A percentile compares a stretch with the other conserved stretches of the same genome.
These are phyloP conservation scores for Xylaria sp. DNA, from an alignment of 2,329 filamentous ascomycete species.

Conservation along the genomic window DNA sequence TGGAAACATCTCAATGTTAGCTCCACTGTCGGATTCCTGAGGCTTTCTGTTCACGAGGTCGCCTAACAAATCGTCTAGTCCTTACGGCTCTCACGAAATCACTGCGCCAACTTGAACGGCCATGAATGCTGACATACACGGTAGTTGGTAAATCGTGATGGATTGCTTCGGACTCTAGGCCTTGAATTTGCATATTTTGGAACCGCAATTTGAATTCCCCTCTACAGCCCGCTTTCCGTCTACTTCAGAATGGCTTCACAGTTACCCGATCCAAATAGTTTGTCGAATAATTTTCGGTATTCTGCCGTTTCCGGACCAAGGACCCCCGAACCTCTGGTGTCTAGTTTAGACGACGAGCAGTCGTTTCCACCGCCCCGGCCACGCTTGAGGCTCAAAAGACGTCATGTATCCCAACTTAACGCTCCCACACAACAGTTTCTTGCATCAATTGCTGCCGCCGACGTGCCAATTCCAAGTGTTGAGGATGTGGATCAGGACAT, in stretches of 20 bases:
- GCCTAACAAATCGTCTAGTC: slow-evolving; percentile 25
- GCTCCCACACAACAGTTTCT: slow-evolving; percentile 74
- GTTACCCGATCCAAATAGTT: slow-evolving; percentile 58
- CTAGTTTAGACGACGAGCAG: slow-evolving; percentile 52
- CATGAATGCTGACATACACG: slow-evolving; percentile 28
- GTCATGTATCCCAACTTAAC: slow-evolving; percentile 62
- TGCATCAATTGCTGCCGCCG: slow-evolving; percentile 73
- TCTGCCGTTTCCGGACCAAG: slow-evolving; percentile 54
- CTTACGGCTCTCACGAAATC: slow-evolving; percentile 10
- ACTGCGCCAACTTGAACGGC: slow-evolving; percentile 17
- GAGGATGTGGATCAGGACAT: slow-evolving; percentile 64
- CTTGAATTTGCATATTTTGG: slow-evolving; percentile 28
- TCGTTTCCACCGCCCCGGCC: slow-evolving; percentile 62
- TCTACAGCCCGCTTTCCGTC: slow-evolving; percentile 14
- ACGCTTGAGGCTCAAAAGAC: slow-evolving; percentile 66
- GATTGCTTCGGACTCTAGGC: slow-evolving; percentile 31
- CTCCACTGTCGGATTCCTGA: slow-evolving; percentile 5
- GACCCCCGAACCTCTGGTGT: slow-evolving; percentile 64
- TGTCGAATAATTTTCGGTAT: slow-evolving; percentile 57
- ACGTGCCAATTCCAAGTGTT: slow-evolving; percentile 73
- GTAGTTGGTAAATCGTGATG: slow-evolving; percentile 36
- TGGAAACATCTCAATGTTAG: slow-evolving; percentile 13
- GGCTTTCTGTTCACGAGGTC: slow-evolving; percentile 6
- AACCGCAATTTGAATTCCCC: slow-evolving; percentile 21
- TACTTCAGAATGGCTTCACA: slow-evolving; percentile 55